These are phyloP conservation scores for Citrus unshiu DNA, from an alignment of 345 rosid species.

Conservation along the genomic window DNA sequence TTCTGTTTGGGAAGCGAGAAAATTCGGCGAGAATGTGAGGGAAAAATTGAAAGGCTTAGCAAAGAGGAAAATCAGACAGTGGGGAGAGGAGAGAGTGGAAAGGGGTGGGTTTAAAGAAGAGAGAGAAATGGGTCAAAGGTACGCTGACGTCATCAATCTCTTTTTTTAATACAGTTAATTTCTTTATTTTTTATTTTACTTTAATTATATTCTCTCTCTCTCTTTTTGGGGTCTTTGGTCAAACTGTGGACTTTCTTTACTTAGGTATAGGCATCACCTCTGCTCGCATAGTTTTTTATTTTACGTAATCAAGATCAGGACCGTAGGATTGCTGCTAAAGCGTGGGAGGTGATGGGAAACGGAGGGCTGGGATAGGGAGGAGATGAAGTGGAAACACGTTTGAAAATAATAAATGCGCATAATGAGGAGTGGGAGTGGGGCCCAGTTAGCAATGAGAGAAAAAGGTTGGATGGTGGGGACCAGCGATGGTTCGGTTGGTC, in stretches of 20 bases:
- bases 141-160: constrained; percentile 41
- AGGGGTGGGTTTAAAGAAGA: constrained; percentile 46
- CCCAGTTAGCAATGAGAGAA: constrained; percentile 6
- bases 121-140: constrained; percentile 44
- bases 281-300: background rate
- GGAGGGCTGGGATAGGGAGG: constrained; percentile 6
- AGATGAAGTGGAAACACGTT: background rate
- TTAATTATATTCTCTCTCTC: background rate
- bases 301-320: constrained; percentile 11
- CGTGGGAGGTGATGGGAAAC: background rate
- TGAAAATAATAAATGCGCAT: constrained; percentile 13
- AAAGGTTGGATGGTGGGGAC: background rate
- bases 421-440: constrained; percentile 25
- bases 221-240: constrained; percentile 34
- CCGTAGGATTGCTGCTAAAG: constrained; percentile 3
- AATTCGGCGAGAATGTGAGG: background rate
- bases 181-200: background rate
- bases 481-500: constrained; percentile 26
- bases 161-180: constrained; percentile 21
- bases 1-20: constrained; percentile 21
- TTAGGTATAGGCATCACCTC: constrained; percentile 5
- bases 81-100: background rate
- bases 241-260: constrained; percentile 19
- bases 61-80: background rate
- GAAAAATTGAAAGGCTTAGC: background rate